phyloP scores from a whole-genome alignment of 495 filamentous ascomycete species.

The Hyaloscypha hepaticicola region DNA sequence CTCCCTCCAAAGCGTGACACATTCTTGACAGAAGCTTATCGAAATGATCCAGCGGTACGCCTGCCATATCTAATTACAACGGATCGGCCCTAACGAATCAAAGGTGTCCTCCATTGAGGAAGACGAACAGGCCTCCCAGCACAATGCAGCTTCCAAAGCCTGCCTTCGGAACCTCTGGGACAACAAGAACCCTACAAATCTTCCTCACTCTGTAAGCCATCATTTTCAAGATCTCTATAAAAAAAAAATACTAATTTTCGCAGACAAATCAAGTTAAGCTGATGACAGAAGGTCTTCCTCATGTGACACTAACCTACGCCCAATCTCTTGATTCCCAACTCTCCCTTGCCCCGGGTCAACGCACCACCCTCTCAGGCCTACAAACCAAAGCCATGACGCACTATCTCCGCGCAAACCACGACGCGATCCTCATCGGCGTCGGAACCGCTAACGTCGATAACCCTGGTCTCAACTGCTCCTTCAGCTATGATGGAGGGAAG shows the following conservation, averaged over 20 bases:
- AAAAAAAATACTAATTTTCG: too few species aligned
- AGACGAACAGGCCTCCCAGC: too few species aligned
- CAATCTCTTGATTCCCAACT: conserved; percentile 84
- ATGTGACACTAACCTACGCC: conserved; percentile 77
- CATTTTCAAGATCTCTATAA: too few species aligned
- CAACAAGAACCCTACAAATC: too few species aligned
- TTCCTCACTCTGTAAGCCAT: too few species aligned
- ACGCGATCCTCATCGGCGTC: conserved; percentile 81
- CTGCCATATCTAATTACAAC: too few species aligned
- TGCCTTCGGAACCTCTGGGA: too few species aligned
- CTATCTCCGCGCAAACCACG: conserved; percentile 76
- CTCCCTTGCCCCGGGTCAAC: conserved; percentile 69
- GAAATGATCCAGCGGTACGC: too few species aligned
- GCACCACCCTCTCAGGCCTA: conserved; percentile 76
- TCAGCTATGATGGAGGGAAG: conserved; percentile 56
- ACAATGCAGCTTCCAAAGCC: too few species aligned
- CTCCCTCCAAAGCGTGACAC: neutral
- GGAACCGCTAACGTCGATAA: conserved; percentile 84
- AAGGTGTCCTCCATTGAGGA: too few species aligned
- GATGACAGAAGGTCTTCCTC: conserved; percentile 16
- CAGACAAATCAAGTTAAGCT: too few species aligned
- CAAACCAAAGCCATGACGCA: conserved; percentile 89
- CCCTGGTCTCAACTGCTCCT: conserved; percentile 76
- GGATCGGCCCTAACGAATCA: too few species aligned
- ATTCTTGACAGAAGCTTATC: conserved; percentile 3